Evolutionary conservation across 164 flowering plant species (phyloP).

Genomic region (Tetrastigma voinierianum): DNA sequence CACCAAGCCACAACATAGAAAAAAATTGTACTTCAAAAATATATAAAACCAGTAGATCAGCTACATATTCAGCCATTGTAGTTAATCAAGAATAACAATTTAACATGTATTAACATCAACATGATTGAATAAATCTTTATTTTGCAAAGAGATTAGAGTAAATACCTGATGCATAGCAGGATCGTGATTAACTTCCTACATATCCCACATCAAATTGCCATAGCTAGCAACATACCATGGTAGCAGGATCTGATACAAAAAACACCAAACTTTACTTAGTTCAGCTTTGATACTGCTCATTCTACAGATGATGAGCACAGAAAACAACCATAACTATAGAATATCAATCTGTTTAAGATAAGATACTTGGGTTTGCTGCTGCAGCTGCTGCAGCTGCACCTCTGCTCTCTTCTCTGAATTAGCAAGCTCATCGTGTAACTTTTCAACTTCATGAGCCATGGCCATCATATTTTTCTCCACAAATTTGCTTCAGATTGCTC

Average conservation of each 20-base stretch:
- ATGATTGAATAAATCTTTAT: no score
- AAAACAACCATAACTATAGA: background rate
- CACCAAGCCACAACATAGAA: no score
- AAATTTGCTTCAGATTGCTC: slow-evolving; percentile 44
- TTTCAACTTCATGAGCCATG: slow-evolving; percentile 56
- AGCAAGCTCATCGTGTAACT: slow-evolving; percentile 56
- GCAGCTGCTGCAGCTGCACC: slow-evolving; percentile 56
- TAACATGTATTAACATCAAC: no score
- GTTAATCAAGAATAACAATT: no score
- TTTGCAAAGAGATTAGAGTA: background rate
- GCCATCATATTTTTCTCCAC: slow-evolving; percentile 58
- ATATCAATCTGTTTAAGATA: background rate
- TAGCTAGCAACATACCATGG: slow-evolving; percentile 37
- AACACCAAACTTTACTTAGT: background rate
- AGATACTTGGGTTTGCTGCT: slow-evolving; percentile 51
- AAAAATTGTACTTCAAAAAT: no score
- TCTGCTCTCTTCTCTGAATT: slow-evolving; percentile 67
- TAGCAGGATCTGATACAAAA: slow-evolving; percentile 24
- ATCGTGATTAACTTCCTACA: slow-evolving; percentile 37
- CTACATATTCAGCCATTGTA: no score
- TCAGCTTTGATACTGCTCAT: background rate
- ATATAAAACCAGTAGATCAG: no score
- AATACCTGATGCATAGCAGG: slow-evolving; percentile 50
- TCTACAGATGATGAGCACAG: background rate
- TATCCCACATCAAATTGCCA: slow-evolving; percentile 38